Base-by-base conservation (phyloP, 345 rosid species). In the Brassica rapa region DNA sequence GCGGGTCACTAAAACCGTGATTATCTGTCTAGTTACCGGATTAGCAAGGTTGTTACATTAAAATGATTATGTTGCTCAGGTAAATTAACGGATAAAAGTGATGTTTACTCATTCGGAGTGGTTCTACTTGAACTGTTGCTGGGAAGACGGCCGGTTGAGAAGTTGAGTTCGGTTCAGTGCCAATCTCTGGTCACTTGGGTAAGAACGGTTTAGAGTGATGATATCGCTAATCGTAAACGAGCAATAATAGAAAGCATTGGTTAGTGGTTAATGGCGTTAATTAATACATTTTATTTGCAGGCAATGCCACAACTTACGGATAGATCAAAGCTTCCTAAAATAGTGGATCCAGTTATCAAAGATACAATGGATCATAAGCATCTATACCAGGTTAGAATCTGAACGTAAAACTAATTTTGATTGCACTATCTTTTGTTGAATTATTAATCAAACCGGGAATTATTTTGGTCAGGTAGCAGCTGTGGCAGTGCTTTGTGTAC, bases 301-400 rank as follows among this genome's bases (percentile, higher is more conserved):
- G 98, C 98, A 78, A 89, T 94, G 98, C 98, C 98, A 49, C 97
- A 91, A 84, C 98, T 94, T 21, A 92, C 94, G 3, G 97, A 92
- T 84, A 86, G 97, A 87, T 81, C 90, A 14, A 87, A 86, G 65
- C 96, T 94, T 81, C 97, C 98, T 16, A 86, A 74, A 78, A 91
- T 92, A 0, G 87, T 94, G 83, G 97, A 94, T 85, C 91, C 97
- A 60, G 91, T 85, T 69, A 85, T 94, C 33, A 85, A 83, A 83
- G 87, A 89, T 78, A 85, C 89, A 25, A 88, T 92, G 86, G 96
- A 94, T 79, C 81, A 85, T 49, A 92, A 90, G 77, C 96, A 94
- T 83, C 78, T 94, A 55, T 91, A 89, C 85, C 98, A 94, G 98
- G 98, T 94, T 77, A 43, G 85, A 75, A 2, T 72, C 68, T 19